Base-by-base conservation (phyloP, 2,329 filamentous ascomycete genomes). In the Sclerotinia sclerotiorum region DNA sequence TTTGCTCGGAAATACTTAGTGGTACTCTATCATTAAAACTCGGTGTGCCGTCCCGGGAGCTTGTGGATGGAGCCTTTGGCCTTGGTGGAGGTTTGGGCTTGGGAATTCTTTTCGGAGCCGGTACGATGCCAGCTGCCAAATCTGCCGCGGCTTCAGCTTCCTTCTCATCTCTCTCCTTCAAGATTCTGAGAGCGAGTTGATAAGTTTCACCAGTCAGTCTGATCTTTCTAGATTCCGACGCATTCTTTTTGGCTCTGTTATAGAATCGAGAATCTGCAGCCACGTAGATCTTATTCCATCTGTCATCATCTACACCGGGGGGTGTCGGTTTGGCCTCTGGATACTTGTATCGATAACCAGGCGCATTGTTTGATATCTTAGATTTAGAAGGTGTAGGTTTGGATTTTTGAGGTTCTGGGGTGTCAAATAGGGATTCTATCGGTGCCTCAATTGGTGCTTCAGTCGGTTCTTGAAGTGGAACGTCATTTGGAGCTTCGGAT, bases 331-430 rank as follows among this genome's bases (percentile, higher is more conserved):
- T 67, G 5, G 76, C 75, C 58, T 78, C 70, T 6, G 73, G 72
- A 61, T 78, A 77, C 63, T 78, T 76, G 71, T 75, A 78, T 62
- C 74, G 76, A 61, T 75, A 77, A 17, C 69, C 69, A n/a, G 70
- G 57, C 11, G 61, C 71, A 46, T 74, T 76, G 61, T 68, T 68
- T 44, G 67, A 68, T 49, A 68, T 51, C 27, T 49, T 66, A 19
- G 63, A 27, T n/a, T 35, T 62, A 21, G 48, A 27, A 48, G 57
- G 51, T 24, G 57, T 46, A 46, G 29, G 46, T 51, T 51, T 51
- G 17, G 46, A 27, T 24, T 29, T 51, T 19, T 42, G 24, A 10
- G 46, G 39, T 19, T 67, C 58, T 63, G 56, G 51, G 7, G 44
- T 10, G 15, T 21, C 29, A 4, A 13, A 24, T 24, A 21, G 54